Evolutionary conservation across 805 yeast species (phyloP).

Genomic region (Saturnispora gosingensis): DNA sequence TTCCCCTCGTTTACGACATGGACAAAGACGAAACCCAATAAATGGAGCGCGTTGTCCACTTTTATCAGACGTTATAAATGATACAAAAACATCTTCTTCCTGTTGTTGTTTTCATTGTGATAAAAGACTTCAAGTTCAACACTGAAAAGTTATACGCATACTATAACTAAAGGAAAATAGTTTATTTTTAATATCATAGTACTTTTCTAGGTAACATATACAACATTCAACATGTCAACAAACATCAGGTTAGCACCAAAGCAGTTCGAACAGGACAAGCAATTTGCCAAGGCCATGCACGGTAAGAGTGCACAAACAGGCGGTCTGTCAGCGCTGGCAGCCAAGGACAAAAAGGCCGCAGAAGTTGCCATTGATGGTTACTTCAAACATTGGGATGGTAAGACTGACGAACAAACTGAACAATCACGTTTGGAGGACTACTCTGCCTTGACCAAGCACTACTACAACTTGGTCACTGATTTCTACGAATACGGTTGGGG

Average conservation of each 20-base stretch:
- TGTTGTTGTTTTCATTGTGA: not conserved
- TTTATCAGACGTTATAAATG: not conserved
- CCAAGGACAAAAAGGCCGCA: slow-evolving; percentile 73
- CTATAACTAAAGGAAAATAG: not conserved
- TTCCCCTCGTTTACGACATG: slow-evolving; percentile 2
- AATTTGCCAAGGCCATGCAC: slow-evolving; percentile 79
- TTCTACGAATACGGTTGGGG: slow-evolving; percentile 99
- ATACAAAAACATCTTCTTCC: not conserved
- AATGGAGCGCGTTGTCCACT: slow-evolving; percentile 2
- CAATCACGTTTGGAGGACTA: slow-evolving; percentile 69
- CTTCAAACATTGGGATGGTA: slow-evolving; percentile 96
- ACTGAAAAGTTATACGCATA: not conserved
- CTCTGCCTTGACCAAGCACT: slow-evolving; percentile 85
- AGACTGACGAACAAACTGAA: slow-evolving; percentile 65
- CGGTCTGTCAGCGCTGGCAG: slow-evolving; percentile 69
- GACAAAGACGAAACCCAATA: not conserved
- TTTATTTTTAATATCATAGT: not conserved
- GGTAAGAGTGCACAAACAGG: slow-evolving; percentile 60
- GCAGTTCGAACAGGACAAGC: slow-evolving; percentile 49
- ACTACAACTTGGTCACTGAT: slow-evolving; percentile 94
- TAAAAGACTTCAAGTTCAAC: not conserved
- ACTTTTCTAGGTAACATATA: not conserved
- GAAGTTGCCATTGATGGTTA: slow-evolving; percentile 80
- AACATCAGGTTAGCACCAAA: slow-evolving; percentile 38
- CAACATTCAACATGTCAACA: slow-evolving; percentile 11